phyloP scores from a whole-genome alignment of 345 rosid species.

The Chamaenerion angustifolium region DNA sequence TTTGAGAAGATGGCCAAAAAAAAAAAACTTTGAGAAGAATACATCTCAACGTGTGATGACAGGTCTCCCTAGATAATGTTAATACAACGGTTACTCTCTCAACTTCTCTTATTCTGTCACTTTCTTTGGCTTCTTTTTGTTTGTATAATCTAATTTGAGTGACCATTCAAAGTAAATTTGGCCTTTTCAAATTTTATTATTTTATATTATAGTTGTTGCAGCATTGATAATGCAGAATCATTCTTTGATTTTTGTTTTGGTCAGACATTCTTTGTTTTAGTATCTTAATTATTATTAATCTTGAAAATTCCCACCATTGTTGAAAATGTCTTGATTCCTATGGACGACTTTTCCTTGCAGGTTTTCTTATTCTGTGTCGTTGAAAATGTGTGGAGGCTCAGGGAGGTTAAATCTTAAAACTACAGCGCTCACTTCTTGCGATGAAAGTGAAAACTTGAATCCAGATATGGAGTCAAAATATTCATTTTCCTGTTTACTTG shows the following conservation, averaged over 20 bases:
- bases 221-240: background rate
- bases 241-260: background rate
- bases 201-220: background rate
- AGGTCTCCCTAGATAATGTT: background rate
- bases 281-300: background rate
- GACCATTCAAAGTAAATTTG: background rate
- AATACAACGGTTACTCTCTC: background rate
- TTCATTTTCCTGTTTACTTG: constrained; percentile 44
- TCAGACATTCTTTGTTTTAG: no score
- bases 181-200: background rate
- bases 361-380: background rate
- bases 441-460: background rate
- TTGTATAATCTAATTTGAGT: background rate
- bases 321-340: background rate
- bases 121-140: background rate
- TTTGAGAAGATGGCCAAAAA: background rate
- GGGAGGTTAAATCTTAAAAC: background rate
- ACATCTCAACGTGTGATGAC: background rate
- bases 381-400: constrained; percentile 2
- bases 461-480: background rate
- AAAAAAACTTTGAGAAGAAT: background rate
- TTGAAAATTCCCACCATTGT: background rate
- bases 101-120: background rate
- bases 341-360: background rate
- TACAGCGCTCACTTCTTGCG: background rate